Evolutionary conservation across 2,329 filamentous ascomycete species (phyloP), one percentile per base, ranked within the genome.

Genomic region (Trichoderma aggressivum): DNA sequence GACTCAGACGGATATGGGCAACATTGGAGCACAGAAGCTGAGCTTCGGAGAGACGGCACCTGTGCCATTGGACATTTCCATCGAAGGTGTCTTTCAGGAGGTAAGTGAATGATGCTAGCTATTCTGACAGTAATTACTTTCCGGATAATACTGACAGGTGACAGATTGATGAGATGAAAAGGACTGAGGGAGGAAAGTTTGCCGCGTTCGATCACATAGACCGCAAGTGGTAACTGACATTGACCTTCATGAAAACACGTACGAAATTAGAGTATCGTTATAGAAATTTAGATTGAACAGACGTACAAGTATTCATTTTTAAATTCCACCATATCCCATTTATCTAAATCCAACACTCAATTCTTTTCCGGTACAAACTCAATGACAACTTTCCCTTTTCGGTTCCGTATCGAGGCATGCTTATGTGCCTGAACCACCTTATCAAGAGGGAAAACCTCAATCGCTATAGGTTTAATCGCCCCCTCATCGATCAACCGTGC

Each of bases 401-500:
- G 73, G 3, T 74, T 71, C 34, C 79, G 72, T 36, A 72, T 67
- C 3, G 64, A 55, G 0, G 77, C 75, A 72, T 74, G 73, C 24
- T 70, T 55, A 77, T 78, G 80, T 1, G 78, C 78, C 50, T 76
- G 73, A 4, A 75, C 64, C 1, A 75, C 78, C 11, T 74, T n/a
- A 3, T 75, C 73, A 16, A 74, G 67, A 1, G 70, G 55, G 64
- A 79, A 80, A 34, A 69, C 55, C 7, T 74, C 74, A 2, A 80
- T 73, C 0, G 74, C 69, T 8, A 79, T 28, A 0, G 75, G 70
- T 60, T 73, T 69, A 10, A 80, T 21, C 1, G 47, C 61, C 0
- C 75, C 77, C 1, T 72, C 66, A 7, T 79, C 77, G 11, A 80
- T 58, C 43, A 79, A 56, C 1, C 36, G 62, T 0, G 73, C 74